Evolutionary conservation across 257 asterid genomes (phyloP).

Genomic region (Mitragyna speciosa): DNA sequence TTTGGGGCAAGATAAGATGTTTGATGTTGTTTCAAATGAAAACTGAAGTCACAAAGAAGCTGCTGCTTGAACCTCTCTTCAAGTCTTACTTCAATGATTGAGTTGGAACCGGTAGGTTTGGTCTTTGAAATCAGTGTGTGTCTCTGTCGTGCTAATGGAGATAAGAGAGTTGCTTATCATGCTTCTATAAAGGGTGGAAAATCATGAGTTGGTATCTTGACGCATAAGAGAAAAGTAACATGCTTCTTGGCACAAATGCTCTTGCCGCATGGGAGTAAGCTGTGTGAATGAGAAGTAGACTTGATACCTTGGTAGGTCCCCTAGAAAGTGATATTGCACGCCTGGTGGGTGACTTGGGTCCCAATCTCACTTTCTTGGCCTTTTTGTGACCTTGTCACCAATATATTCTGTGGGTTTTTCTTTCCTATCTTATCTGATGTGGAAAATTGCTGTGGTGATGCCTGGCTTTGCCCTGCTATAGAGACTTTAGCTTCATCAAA

Average conservation of each 20-base stretch:
- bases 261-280: slow-evolving; percentile 11
- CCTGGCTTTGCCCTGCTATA: not conserved
- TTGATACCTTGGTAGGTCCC: slow-evolving; percentile 31
- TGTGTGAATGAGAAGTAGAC: slow-evolving; percentile 26
- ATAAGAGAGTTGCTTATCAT: slow-evolving; percentile 11
- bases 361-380: slow-evolving; percentile 34
- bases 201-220: slow-evolving; percentile 35
- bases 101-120: slow-evolving; percentile 21
- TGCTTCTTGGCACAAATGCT: slow-evolving; percentile 13
- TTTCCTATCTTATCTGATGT: slow-evolving; percentile 20
- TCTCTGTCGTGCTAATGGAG: slow-evolving; percentile 24
- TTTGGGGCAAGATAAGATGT: slow-evolving; percentile 14
- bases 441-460: slow-evolving; percentile 5
- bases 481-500: slow-evolving; percentile 7
- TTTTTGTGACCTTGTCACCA: slow-evolving; percentile 25
- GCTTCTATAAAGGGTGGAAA: slow-evolving; percentile 24
- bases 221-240: slow-evolving; percentile 28
- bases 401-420: slow-evolving; percentile 26
- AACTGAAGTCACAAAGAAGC: slow-evolving; percentile 4
- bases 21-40: slow-evolving; percentile 3
- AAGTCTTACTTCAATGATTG: slow-evolving; percentile 30
- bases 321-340: slow-evolving; percentile 31
- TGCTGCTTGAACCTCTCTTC: slow-evolving; percentile 8
- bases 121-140: slow-evolving; percentile 21
- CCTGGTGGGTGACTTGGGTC: slow-evolving; percentile 38